phyloP scores from a whole-genome alignment of 139 green algal species.

The Chlamydomonas applanata region DNA sequence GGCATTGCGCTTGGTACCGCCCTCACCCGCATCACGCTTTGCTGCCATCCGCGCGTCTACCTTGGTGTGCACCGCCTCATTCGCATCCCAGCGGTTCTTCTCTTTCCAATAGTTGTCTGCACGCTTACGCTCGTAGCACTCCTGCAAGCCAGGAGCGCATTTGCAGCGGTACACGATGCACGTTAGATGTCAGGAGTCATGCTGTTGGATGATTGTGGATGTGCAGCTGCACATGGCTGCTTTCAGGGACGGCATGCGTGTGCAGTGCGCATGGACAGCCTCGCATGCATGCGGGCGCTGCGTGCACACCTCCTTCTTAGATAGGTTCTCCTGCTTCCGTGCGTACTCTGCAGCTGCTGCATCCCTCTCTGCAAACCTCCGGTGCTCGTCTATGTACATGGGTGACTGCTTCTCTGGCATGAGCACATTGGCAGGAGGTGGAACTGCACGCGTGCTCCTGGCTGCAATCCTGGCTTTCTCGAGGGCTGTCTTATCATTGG shows the following conservation, averaged over 20 bases:
- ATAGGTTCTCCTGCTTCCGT: neutral
- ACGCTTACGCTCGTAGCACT: constrained; percentile 27
- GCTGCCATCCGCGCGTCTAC: neutral
- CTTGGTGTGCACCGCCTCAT: constrained; percentile 1
- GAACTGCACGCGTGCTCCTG: neutral
- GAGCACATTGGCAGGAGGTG: neutral
- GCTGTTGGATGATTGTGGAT: too few species aligned
- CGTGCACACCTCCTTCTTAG: constrained; percentile 7
- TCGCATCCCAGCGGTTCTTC: constrained; percentile 13
- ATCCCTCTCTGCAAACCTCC: neutral
- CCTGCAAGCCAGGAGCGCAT: constrained; percentile 7
- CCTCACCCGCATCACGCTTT: constrained; percentile 2
- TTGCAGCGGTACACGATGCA: too few species aligned
- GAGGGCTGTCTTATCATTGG: neutral
- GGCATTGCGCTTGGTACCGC: constrained; percentile 25
- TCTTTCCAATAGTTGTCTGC: constrained; percentile 21
- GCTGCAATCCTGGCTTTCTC: constrained; percentile 5
- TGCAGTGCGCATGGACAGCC: too few species aligned
- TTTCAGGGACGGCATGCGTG: too few species aligned
- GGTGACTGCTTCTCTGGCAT: neutral
- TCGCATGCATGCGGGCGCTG: too few species aligned
- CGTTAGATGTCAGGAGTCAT: too few species aligned
- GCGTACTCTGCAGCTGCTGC: constrained; percentile 1
- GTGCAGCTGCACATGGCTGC: too few species aligned
- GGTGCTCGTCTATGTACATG: constrained; percentile 2